Conservation (phyloP, 176 grass and related monocot species). For the Ananas comosus region DNA sequence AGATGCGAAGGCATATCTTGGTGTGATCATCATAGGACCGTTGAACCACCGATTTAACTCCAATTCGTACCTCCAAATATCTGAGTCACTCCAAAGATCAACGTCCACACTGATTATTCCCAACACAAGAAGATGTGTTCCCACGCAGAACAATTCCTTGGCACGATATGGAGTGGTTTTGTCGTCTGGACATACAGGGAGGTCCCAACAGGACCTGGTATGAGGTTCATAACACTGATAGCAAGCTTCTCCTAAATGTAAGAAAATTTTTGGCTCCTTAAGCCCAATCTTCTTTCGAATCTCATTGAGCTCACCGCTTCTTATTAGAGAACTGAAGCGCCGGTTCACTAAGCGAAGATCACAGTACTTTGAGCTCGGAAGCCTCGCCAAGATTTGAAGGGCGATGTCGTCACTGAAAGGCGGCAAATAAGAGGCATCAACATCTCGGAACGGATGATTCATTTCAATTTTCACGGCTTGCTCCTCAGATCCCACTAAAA, state of each 20-base stretch:
- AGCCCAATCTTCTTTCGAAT: neutral
- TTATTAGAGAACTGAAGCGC: neutral
- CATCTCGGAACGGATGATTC: no score
- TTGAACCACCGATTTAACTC: neutral
- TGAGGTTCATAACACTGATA: neutral
- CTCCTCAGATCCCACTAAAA: no score
- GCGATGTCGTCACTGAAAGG: neutral
- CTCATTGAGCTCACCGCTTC: neutral
- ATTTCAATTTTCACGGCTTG: no score
- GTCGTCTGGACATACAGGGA: neutral
- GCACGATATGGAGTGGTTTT: neutral
- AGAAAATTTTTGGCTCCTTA: neutral
- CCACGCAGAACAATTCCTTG: neutral
- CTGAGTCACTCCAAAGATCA: neutral
- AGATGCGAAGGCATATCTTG: neutral
- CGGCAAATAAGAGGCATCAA: neutral
- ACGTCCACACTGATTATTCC: neutral
- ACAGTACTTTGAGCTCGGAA: neutral
- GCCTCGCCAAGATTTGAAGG: neutral
- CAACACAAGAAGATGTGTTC: neutral
- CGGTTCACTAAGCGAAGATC: neutral
- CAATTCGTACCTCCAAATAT: conserved; percentile 1
- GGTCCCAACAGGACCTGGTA: neutral
- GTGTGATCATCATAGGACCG: neutral
- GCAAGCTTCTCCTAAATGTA: neutral